phyloP scores from a whole-genome alignment of 805 yeast genomes.

The Blastobotrys terrestris region DNA sequence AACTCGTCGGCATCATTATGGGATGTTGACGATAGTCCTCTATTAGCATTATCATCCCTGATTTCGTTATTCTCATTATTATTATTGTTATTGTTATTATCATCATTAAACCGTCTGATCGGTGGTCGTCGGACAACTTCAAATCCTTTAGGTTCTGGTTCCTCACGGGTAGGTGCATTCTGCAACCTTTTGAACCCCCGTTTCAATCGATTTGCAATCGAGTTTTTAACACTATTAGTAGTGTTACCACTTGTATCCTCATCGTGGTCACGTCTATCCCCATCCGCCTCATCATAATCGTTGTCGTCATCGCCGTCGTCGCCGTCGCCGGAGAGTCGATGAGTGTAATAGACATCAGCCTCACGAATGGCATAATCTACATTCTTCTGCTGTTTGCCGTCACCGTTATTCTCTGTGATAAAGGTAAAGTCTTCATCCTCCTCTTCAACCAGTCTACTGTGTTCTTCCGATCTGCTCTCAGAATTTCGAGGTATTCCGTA shows the following conservation, averaged over 20 bases:
- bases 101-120: conserved; percentile 5
- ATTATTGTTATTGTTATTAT: too few relatives aligned
- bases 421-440: conserved; percentile 7
- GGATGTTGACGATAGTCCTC: background rate
- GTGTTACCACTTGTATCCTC: background rate
- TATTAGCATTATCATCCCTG: background rate
- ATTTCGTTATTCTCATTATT: background rate
- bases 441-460: background rate
- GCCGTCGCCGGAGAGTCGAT: conserved; percentile 3
- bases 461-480: background rate
- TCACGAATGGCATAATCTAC: conserved; percentile 56
- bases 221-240: background rate
- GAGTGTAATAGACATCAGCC: conserved; percentile 43
- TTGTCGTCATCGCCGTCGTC: background rate
- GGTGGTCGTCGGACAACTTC: conserved; percentile 20
- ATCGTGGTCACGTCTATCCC: background rate
- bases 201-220: background rate
- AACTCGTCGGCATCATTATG: background rate
- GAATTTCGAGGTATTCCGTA: conserved; percentile 1
- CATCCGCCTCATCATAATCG: too few relatives aligned
- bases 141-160: conserved; percentile 16
- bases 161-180: background rate
- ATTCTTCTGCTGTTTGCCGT: conserved; percentile 18
- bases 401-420: background rate
- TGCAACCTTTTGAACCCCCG: background rate